phyloP scores from a whole-genome alignment of 2,329 filamentous ascomycete genomes.

The Pezicula neosporulosa region DNA sequence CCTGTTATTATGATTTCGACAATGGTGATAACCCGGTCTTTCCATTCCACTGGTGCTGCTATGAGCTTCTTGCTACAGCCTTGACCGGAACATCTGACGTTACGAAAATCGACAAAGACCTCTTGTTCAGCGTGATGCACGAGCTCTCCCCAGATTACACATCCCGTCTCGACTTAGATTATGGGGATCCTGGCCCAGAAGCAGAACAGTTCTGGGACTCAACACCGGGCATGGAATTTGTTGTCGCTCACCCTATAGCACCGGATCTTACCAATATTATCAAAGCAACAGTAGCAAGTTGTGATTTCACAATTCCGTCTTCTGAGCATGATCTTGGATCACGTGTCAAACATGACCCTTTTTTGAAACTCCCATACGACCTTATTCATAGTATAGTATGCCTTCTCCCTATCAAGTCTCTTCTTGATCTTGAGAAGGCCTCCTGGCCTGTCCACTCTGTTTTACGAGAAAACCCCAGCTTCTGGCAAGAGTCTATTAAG shows the following conservation, averaged over 20 bases:
- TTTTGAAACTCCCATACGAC: conserved; percentile 6
- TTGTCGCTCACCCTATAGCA: not conserved
- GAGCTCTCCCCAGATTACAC: not conserved
- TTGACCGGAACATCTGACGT: not conserved
- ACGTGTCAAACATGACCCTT: conserved; percentile 2
- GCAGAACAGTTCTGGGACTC: conserved; percentile 1
- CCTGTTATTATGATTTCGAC: not conserved
- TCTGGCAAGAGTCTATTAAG: conserved; percentile 4
- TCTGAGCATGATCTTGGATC: not conserved
- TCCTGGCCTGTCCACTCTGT: conserved; percentile 1
- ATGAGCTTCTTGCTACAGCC: conserved; percentile 1
- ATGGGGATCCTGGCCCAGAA: conserved; percentile 1
- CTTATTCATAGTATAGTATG: conserved; percentile 3
- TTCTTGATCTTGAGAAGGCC: not conserved
- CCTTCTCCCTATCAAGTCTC: conserved; percentile 1
- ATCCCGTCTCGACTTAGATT: not conserved
- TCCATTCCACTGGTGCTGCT: conserved; percentile 8
- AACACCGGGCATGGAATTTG: not conserved
- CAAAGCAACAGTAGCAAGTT: not conserved
- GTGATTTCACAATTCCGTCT: conserved; percentile 1
- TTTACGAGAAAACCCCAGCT: not conserved
- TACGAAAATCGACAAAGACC: not conserved
- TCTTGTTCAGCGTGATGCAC: not conserved
- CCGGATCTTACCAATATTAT: not conserved
- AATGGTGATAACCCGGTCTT: not conserved